Percentiles rank a stretch among this genome's conserved stretches.
phyloP scores from a whole-genome alignment of 139 green algal species.

The Ulvella scutata region DNA sequence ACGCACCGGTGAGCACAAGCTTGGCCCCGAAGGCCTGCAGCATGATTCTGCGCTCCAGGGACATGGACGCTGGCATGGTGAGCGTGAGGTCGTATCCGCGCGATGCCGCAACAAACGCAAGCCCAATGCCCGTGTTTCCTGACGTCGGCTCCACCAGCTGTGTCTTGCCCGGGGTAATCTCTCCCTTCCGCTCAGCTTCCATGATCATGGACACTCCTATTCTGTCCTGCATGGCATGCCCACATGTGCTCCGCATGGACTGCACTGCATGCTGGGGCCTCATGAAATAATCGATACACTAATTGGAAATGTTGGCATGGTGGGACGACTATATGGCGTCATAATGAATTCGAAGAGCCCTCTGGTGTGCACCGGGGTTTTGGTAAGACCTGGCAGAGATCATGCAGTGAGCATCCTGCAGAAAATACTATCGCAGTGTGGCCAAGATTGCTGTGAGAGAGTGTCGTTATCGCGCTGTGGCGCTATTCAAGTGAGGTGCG shows the following conservation, averaged over 20 bases:
- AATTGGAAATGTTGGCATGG: not conserved
- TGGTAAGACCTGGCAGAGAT: not conserved
- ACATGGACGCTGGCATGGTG: constrained; percentile 98
- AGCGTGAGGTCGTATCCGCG: constrained; percentile 92
- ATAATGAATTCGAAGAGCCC: not conserved
- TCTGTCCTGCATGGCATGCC: constrained; percentile 34
- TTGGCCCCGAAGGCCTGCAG: constrained; percentile 76
- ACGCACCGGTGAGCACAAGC: constrained; percentile 51
- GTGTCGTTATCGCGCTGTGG: too few relatives aligned
- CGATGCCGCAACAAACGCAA: constrained; percentile 87
- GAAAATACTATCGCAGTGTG: too few relatives aligned
- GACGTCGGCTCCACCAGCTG: constrained; percentile 77
- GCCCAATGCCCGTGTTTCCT: constrained; percentile 93
- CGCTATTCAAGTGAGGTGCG: too few relatives aligned
- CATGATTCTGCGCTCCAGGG: constrained; percentile 81
- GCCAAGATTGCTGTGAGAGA: too few relatives aligned
- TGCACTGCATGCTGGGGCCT: too few relatives aligned
- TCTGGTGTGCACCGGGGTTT: not conserved
- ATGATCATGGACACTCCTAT: constrained; percentile 76
- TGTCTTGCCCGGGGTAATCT: constrained; percentile 63
- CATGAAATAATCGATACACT: not conserved
- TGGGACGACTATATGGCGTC: not conserved
- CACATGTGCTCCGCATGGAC: not conserved
- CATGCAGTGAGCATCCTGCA: too few relatives aligned
- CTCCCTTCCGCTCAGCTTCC: constrained; percentile 56